Evolutionary conservation across 768 basidiomycete genomes (phyloP).

Genomic region (Auriscalpium orientale): DNA sequence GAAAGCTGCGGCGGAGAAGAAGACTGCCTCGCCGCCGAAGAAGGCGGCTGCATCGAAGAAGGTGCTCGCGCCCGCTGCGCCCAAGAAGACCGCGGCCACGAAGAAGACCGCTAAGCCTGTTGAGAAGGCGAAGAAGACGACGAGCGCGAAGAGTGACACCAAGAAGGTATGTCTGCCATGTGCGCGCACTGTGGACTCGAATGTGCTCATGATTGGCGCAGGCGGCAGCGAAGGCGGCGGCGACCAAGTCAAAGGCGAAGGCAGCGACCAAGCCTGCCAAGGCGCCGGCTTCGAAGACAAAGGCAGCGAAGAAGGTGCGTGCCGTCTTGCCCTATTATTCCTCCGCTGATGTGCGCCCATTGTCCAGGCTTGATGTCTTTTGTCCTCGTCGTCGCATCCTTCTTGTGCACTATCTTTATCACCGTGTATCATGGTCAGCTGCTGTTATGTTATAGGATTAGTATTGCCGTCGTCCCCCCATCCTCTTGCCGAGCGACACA

Average conservation of each 20-base stretch:
- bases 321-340: constrained; percentile 2
- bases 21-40: constrained; percentile 13
- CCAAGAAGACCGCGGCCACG: constrained; percentile 26
- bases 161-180: constrained; percentile 23
- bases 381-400: background rate
- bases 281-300: constrained; percentile 6
- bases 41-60: constrained; percentile 27
- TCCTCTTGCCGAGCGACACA: no score
- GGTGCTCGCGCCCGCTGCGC: constrained; percentile 18
- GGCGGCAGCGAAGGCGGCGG: constrained; percentile 12
- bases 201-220: background rate
- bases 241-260: constrained; percentile 7
- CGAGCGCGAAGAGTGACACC: constrained; percentile 22
- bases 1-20: constrained; percentile 21
- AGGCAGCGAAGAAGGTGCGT: constrained; percentile 4
- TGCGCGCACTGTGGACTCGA: background rate
- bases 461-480: background rate
- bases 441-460: constrained; percentile 17
- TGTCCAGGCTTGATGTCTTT: background rate
- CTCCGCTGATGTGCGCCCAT: background rate
- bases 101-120: constrained; percentile 24
- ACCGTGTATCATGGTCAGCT: constrained; percentile 10
- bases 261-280: constrained; percentile 6
- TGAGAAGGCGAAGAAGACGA: constrained; percentile 14
- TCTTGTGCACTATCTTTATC: constrained; percentile 10